Conservation (phyloP, 345 rosid genomes). For the Carallia brachiata region DNA sequence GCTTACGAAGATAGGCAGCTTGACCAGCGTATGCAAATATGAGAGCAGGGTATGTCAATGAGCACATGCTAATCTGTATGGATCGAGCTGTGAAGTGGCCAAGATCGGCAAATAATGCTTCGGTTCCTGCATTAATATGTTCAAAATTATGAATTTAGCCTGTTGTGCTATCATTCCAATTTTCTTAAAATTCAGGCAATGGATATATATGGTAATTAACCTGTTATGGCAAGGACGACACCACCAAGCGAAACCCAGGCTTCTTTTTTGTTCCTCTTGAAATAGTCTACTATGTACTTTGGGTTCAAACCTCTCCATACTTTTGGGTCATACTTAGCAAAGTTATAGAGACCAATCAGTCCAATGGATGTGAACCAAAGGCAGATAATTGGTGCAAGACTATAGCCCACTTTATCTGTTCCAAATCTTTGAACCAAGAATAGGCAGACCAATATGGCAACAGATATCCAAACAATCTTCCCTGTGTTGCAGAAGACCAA, state of each 20-base stretch:
- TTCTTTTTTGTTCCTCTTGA: conserved; percentile 27
- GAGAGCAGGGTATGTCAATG: conserved; percentile 31
- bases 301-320: conserved; percentile 30
- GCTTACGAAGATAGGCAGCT: conserved; percentile 41
- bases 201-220: not conserved
- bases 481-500: conserved; percentile 7
- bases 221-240: conserved; percentile 34
- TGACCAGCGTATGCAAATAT: conserved; percentile 34
- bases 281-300: conserved; percentile 24
- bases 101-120: conserved; percentile 32
- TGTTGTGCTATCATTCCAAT: not conserved
- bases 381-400: conserved; percentile 33
- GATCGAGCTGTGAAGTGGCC: conserved; percentile 33
- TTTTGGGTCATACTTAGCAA: conserved; percentile 22
- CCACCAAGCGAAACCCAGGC: conserved; percentile 41
- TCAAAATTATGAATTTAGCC: not conserved
- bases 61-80: conserved; percentile 32
- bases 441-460: conserved; percentile 24
- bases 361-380: conserved; percentile 27
- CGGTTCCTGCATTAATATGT: conserved; percentile 25
- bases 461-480: conserved; percentile 29
- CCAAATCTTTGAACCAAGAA: conserved; percentile 32
- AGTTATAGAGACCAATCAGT: conserved; percentile 26
- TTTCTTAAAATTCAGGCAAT: too few species aligned
- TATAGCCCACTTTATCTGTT: conserved; percentile 36